Evolutionary conservation across 345 rosid genomes (phyloP).

Genomic region (Eucalyptus sp.): DNA sequence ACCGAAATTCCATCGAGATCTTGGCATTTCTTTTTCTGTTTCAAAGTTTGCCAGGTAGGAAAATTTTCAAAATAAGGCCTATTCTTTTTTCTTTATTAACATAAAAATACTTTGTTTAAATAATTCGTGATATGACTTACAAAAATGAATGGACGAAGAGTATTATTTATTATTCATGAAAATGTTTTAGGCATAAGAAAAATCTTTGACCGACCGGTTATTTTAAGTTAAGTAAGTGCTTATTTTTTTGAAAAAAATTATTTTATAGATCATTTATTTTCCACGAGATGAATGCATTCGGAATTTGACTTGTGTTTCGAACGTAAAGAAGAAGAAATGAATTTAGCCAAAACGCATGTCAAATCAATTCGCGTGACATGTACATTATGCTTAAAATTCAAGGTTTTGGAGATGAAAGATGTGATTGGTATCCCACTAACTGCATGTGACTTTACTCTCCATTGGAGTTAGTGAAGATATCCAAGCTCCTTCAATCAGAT

Average conservation of each 20-base stretch:
- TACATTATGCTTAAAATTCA: not conserved
- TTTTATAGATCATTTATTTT: too few species aligned
- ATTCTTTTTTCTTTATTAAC: too few species aligned
- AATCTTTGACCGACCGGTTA: not conserved
- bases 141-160: not conserved
- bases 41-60: too few species aligned
- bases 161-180: too few species aligned
- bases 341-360: not conserved
- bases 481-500: rapidly evolving
- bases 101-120: too few species aligned
- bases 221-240: rapidly evolving
- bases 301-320: not conserved
- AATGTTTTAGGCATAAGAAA: too few species aligned
- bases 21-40: not conserved
- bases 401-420: not conserved
- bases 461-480: not conserved
- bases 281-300: rapidly evolving
- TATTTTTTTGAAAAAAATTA: too few species aligned
- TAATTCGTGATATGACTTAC: not conserved
- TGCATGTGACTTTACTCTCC: rapidly evolving
- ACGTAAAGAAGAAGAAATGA: not conserved
- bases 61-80: too few species aligned
- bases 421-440: not conserved
- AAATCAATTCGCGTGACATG: rapidly evolving
- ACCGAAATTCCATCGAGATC: not conserved